Evolutionary conservation across 2,329 filamentous ascomycete species (phyloP).

Genomic region (Neofusicoccum sp.): DNA sequence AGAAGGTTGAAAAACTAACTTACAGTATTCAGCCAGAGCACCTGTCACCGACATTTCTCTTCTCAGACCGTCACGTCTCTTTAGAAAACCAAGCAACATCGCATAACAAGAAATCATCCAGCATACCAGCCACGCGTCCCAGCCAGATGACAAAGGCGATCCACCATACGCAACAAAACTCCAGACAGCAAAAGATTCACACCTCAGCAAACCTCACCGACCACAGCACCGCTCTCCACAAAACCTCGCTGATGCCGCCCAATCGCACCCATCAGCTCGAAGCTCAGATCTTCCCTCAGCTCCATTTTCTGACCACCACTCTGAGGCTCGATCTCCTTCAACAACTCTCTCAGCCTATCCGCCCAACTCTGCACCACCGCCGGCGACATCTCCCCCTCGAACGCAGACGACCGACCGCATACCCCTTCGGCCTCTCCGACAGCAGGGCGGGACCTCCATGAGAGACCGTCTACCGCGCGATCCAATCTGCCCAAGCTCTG

Average conservation of each 20-base stretch:
- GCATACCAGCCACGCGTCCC: no score
- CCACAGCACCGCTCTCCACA: background rate
- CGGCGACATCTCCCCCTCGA: no score
- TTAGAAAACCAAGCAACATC: no score
- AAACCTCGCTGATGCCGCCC: background rate
- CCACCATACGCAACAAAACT: no score
- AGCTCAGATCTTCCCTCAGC: background rate
- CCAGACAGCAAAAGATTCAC: background rate
- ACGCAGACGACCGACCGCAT: no score
- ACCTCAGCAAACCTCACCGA: background rate
- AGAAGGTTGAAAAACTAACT: no score
- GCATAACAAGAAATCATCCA: no score
- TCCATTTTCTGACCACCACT: background rate
- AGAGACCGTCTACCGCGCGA: background rate
- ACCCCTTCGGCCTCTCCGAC: no score
- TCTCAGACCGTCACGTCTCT: no score
- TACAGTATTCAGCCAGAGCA: no score
- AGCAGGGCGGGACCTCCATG: background rate
- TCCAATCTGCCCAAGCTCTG: background rate
- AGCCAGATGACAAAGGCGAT: no score
- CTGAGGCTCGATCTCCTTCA: background rate
- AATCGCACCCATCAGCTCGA: background rate
- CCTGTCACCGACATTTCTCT: no score
- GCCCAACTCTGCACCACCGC: conserved; percentile 2
- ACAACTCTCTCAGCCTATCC: background rate